Conservation (phyloP, 23 red algal genomes). For the Chondrus crispus region DNA sequence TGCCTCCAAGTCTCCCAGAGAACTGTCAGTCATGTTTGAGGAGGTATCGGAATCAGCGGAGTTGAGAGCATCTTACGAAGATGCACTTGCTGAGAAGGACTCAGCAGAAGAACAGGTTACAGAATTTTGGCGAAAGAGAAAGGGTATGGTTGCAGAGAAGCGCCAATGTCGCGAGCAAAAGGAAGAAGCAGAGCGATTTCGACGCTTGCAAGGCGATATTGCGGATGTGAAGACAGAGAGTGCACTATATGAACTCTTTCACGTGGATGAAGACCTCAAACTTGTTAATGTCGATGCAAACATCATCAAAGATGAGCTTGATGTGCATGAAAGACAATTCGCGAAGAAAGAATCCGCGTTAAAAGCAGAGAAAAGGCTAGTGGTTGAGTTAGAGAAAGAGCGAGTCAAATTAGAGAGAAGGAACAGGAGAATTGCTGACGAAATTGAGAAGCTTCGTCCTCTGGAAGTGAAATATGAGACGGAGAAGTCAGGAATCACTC, state of each 20-base stretch:
- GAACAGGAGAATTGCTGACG: conserved; percentile 25
- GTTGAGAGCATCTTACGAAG: conserved; percentile 67
- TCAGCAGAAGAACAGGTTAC: conserved; percentile 75
- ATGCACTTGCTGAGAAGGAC: conserved; percentile 31
- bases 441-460: conserved; percentile 72
- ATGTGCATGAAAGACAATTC: conserved; percentile 42
- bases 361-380: conserved; percentile 46
- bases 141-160: conserved; percentile 80
- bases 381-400: conserved; percentile 34
- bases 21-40: conserved; percentile 88
- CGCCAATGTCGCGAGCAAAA: conserved; percentile 82
- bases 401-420: conserved; percentile 37
- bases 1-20: conserved; percentile 64
- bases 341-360: conserved; percentile 42
- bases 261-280: conserved; percentile 49
- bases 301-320: conserved; percentile 41
- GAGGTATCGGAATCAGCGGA: conserved; percentile 74
- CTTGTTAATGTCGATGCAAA: conserved; percentile 33
- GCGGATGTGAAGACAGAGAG: conserved; percentile 62
- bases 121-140: conserved; percentile 70
- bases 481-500: conserved; percentile 41
- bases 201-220: conserved; percentile 60
- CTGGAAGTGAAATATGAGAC: conserved; percentile 31
- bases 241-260: conserved; percentile 80
- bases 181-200: conserved; percentile 82